These are phyloP conservation scores for Oleoguttula mirabilis DNA, from an alignment of 495 filamentous ascomycete genomes.

Conservation along the genomic window DNA sequence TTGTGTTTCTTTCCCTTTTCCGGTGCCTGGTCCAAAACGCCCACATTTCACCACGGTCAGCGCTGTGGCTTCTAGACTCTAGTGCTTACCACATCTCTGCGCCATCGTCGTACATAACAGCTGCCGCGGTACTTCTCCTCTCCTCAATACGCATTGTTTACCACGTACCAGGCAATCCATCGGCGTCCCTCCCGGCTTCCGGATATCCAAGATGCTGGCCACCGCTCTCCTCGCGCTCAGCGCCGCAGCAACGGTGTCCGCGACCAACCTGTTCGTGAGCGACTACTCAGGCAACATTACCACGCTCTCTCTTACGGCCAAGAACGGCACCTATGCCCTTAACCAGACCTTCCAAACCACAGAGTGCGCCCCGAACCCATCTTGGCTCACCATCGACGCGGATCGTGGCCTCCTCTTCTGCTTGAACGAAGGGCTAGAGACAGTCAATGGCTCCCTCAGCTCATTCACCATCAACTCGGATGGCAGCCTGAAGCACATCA, in stretches of 20 bases:
- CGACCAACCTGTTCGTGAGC: conserved; percentile 25
- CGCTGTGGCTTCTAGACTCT: no score
- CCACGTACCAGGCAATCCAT: no score
- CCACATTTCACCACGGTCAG: no score
- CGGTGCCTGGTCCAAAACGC: no score
- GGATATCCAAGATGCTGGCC: no score
- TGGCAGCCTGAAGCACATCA: conserved; percentile 22
- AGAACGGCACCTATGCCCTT: conserved; percentile 17
- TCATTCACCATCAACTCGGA: conserved; percentile 21
- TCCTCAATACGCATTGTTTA: no score
- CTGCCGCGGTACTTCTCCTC: no score
- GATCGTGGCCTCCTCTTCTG: conserved; percentile 24
- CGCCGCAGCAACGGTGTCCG: conserved; percentile 6
- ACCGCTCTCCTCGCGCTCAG: not conserved
- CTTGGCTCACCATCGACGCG: conserved; percentile 26
- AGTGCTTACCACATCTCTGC: no score
- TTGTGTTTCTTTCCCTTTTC: no score
- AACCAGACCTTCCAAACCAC: conserved; percentile 5
- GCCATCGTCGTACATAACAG: no score
- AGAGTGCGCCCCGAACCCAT: conserved; percentile 23
- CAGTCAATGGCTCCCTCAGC: conserved; percentile 27
- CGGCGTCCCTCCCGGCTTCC: no score
- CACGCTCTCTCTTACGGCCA: conserved; percentile 16
- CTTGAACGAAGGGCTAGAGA: conserved; percentile 26
- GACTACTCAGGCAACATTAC: conserved; percentile 23